phyloP scores from a whole-genome alignment of 2,329 filamentous ascomycete genomes.

The Akanthomyces lecanii region DNA sequence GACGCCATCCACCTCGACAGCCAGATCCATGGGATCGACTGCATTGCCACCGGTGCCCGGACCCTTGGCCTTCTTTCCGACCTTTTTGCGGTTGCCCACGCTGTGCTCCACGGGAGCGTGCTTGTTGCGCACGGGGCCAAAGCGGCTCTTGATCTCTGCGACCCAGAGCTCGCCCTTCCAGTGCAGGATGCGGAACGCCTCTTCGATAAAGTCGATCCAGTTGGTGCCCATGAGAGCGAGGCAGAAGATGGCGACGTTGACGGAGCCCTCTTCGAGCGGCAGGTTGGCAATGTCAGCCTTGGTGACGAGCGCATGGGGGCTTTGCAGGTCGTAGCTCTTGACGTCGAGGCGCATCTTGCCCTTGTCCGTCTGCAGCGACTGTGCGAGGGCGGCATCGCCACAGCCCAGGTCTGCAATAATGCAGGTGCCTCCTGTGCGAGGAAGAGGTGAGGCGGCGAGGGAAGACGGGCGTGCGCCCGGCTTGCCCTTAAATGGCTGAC shows the following conservation, averaged over 20 bases:
- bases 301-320: slow-evolving; percentile 71
- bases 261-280: slow-evolving; percentile 67
- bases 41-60: slow-evolving; percentile 45
- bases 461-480: slow-evolving; percentile 27
- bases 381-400: slow-evolving; percentile 80
- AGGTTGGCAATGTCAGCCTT: slow-evolving; percentile 84
- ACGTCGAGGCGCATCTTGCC: slow-evolving; percentile 69
- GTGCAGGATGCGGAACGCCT: slow-evolving; percentile 85
- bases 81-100: slow-evolving; percentile 64
- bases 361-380: slow-evolving; percentile 58
- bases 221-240: slow-evolving; percentile 98
- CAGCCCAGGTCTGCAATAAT: slow-evolving; percentile 90
- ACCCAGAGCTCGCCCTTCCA: slow-evolving; percentile 97
- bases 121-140: slow-evolving; percentile 44
- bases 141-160: slow-evolving; percentile 92
- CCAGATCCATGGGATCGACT: slow-evolving; percentile 52
- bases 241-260: slow-evolving; percentile 91
- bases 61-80: slow-evolving; percentile 44
- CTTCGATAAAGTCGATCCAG: slow-evolving; percentile 94
- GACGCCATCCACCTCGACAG: slow-evolving; percentile 66
- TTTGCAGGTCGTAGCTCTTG: slow-evolving; percentile 82
- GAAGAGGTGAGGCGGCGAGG: slow-evolving; percentile 49
- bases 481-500: slow-evolving; percentile 29
- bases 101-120: slow-evolving; percentile 57
- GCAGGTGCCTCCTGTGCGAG: slow-evolving; percentile 66